These are phyloP conservation scores for Hanseniaspora clermontiae DNA, from an alignment of 805 yeast genomes.

Conservation along the genomic window DNA sequence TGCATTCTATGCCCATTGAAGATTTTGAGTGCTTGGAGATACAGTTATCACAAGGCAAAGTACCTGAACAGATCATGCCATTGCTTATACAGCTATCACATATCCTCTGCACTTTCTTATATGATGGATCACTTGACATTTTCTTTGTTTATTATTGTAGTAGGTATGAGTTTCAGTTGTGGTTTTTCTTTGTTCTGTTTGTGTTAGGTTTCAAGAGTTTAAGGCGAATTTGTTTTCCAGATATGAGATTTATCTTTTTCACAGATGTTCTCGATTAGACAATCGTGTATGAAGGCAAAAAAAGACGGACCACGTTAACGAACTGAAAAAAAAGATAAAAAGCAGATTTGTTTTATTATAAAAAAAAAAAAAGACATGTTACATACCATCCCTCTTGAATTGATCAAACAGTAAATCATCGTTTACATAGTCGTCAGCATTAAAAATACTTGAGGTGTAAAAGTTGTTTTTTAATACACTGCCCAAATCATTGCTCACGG, in stretches of 20 bases:
- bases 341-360: no score
- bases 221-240: background rate
- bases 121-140: background rate
- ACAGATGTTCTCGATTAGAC: background rate
- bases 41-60: conserved; percentile 9
- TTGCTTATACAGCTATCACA: conserved; percentile 11
- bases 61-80: conserved; percentile 6
- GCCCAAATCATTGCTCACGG: background rate
- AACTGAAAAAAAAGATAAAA: no score
- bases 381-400: background rate
- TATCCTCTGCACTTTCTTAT: background rate
- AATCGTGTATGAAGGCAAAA: background rate
- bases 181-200: background rate
- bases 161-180: background rate
- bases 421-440: background rate
- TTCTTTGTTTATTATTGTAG: background rate
- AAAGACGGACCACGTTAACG: background rate
- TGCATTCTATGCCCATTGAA: conserved; percentile 3
- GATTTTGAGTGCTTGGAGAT: background rate
- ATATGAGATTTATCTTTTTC: background rate
- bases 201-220: no score
- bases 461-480: background rate
- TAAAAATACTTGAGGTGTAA: background rate
- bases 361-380: no score
- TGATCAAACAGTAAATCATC: conserved; percentile 6